Conservation (phyloP, 2,329 filamentous ascomycete genomes). For the Endoconidiophora laricicola region DNA sequence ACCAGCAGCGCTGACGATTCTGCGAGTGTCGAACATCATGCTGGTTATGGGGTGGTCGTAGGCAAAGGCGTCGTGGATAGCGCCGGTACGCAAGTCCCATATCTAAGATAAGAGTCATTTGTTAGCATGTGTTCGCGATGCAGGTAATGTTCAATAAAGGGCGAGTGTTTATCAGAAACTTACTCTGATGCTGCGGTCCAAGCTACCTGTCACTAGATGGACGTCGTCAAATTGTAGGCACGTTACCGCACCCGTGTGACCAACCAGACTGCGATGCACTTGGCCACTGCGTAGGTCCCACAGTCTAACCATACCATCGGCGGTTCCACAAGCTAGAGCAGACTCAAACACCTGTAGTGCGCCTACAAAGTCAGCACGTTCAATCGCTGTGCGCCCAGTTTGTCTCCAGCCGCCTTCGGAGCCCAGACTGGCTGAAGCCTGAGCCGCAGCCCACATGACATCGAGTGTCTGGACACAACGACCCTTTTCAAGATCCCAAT, state of each 20-base stretch:
- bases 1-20: slow-evolving; percentile 78
- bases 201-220: slow-evolving; percentile 81
- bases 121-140: background rate
- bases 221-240: slow-evolving; percentile 92
- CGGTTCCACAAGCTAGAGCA: slow-evolving; percentile 86
- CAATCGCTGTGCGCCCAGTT: slow-evolving; percentile 35
- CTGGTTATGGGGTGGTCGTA: slow-evolving; percentile 83
- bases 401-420: slow-evolving; percentile 56
- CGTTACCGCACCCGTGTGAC: slow-evolving; percentile 87
- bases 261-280: slow-evolving; percentile 89
- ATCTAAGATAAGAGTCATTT: slow-evolving; percentile 42
- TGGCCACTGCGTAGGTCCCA: slow-evolving; percentile 96
- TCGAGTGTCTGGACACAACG: slow-evolving; percentile 94
- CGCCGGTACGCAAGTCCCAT: slow-evolving; percentile 93
- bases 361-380: slow-evolving; percentile 76
- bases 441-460: slow-evolving; percentile 93
- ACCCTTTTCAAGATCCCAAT: slow-evolving; percentile 97
- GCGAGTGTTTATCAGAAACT: slow-evolving; percentile 24
- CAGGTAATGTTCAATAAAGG: background rate
- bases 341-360: slow-evolving; percentile 92
- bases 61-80: slow-evolving; percentile 88
- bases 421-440: slow-evolving; percentile 56
- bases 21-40: slow-evolving; percentile 91
- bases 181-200: slow-evolving; percentile 86
- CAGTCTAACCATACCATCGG: slow-evolving; percentile 88